Conservation (phyloP, 805 yeast genomes). For the Candida adriatica region DNA sequence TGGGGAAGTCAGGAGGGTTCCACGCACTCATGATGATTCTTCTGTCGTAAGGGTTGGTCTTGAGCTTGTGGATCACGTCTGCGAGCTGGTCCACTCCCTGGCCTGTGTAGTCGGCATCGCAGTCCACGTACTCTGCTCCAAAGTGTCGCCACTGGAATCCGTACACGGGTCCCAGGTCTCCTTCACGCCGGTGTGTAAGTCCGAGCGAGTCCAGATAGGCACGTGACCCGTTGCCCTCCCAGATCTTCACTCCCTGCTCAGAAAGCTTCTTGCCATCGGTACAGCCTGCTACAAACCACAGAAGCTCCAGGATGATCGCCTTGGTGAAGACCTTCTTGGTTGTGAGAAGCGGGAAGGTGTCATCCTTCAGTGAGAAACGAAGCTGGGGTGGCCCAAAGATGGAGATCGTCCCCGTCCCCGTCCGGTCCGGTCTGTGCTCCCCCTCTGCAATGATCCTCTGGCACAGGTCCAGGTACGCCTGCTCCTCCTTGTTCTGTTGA, state of each 20-base stretch:
- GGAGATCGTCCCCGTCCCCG: conserved; percentile 93
- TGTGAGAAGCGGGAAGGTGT: conserved; percentile 79
- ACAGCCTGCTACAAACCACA: conserved; percentile 89
- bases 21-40: conserved; percentile 94
- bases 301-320: conserved; percentile 81
- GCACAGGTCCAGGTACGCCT: conserved; percentile 82
- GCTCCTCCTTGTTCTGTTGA: conserved; percentile 46
- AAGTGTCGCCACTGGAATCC: conserved; percentile 99
- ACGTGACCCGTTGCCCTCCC: conserved; percentile 98
- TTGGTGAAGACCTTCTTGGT: conserved; percentile 88
- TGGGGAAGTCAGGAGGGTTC: conserved; percentile 93
- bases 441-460: conserved; percentile 72
- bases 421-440: conserved; percentile 88
- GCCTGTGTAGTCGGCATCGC: conserved; percentile 81
- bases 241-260: conserved; percentile 86
- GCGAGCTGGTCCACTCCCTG: conserved; percentile 88
- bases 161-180: conserved; percentile 96
- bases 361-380: conserved; percentile 68
- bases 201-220: conserved; percentile 85
- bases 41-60: conserved; percentile 88
- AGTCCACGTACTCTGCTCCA: conserved; percentile 86
- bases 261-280: conserved; percentile 79
- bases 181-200: conserved; percentile 71
- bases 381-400: conserved; percentile 95
- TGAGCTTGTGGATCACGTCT: conserved; percentile 71